Evolutionary conservation across 176 grass and related monocot genomes (phyloP), one percentile per base, ranked within the genome.

Genomic region (Musa acuminata): DNA sequence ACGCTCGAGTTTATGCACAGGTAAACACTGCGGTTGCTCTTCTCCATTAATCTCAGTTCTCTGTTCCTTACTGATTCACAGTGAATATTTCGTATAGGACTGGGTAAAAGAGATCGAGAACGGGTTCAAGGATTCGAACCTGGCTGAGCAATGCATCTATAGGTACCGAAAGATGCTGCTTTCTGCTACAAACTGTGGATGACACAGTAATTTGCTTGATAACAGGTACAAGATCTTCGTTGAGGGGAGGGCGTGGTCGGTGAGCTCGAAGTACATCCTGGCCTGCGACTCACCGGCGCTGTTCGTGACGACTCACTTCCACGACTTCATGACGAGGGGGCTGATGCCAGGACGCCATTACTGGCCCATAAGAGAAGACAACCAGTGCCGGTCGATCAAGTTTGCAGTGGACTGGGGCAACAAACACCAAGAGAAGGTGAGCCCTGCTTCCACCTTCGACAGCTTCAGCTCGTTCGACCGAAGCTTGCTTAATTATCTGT

Each of bases 191-290:
- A 53, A 3, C 24, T 26, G 13, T 66, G 67, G 35, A 49, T 50
- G 71, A 23, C 55, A 1, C 11, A 75, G 43, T 69, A 71, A 13
- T 17, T 64, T 13, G 19, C 19, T 73, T 71, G 58, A 10, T 21
- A 27, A 21, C 52, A 92, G 89, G 57, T 92, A 89, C 52, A 92
- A 92, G 66, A 82, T 92, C 14, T 92, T 84, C 17, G 67, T 89
- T 7, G 86, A 92, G 24, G 90, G 90, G 7, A 60, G 69, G 1
- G 55, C 85, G 11, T 87, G 85, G 85, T 91, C 89, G 0, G 85
- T 91, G 67, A 91, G 89, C 23, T 77, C 87, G 72, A 91, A 91
- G 68, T 87, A 91, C 73, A 87, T 85, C 9, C 29, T 91, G 63
- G 82, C 82, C 8, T 91, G 85, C 48, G 51, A 91, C 77, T 91